phyloP scores from a whole-genome alignment of 768 basidiomycete genomes.

The Antrodiella citrinella region DNA sequence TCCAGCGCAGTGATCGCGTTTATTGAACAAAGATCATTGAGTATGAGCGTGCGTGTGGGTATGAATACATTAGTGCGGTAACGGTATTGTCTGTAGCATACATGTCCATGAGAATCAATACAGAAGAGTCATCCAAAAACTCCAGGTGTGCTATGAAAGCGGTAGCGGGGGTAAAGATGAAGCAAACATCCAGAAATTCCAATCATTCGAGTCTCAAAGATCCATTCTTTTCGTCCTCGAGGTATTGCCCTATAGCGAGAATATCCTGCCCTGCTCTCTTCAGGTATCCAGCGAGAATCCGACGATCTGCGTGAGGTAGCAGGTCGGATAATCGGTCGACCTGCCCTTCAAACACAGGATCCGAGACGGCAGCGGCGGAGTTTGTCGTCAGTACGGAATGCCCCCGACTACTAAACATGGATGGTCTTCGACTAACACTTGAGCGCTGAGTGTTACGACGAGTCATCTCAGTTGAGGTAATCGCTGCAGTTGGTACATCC shows the following conservation, averaged over 20 bases:
- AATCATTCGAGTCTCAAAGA: constrained; percentile 30
- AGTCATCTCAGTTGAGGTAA: neutral
- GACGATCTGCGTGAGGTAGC: constrained; percentile 64
- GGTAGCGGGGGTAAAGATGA: constrained; percentile 4
- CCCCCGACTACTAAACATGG: constrained; percentile 21
- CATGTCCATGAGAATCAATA: constrained; percentile 12
- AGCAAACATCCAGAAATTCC: constrained; percentile 6
- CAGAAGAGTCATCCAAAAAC: constrained; percentile 12
- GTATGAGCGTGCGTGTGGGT: neutral
- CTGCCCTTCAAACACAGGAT: constrained; percentile 54
- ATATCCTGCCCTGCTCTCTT: constrained; percentile 72
- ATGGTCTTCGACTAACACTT: constrained; percentile 23
- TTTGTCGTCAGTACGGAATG: constrained; percentile 4
- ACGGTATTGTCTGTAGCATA: neutral
- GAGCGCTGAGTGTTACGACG: constrained; percentile 21
- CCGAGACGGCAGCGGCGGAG: neutral
- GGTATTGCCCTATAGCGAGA: constrained; percentile 77
- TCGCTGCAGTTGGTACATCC: constrained; percentile 25
- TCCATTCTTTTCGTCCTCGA: constrained; percentile 79
- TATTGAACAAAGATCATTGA: too few species aligned
- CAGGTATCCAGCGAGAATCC: constrained; percentile 62
- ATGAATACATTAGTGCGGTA: constrained; percentile 1
- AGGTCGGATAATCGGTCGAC: constrained; percentile 65
- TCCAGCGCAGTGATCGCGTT: too few species aligned
- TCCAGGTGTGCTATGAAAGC: constrained; percentile 9